Evolutionary conservation across 2,329 filamentous ascomycete genomes (phyloP).

Genomic region (Neoascochyta sp.): DNA sequence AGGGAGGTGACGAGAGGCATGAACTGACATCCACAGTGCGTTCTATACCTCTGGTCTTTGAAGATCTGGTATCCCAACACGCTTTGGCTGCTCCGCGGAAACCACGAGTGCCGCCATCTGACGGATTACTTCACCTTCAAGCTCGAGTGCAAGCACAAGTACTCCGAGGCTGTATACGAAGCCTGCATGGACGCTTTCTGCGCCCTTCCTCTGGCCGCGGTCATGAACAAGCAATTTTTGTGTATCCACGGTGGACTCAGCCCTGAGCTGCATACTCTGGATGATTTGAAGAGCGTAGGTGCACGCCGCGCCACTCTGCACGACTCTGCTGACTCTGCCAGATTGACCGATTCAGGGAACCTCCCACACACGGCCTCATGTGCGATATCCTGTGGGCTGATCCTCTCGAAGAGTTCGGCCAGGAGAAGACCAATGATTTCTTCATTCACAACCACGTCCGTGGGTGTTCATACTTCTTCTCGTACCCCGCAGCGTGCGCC

Average conservation of each 20-base stretch:
- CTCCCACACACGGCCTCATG: constrained; percentile 96
- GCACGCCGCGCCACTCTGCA: not conserved
- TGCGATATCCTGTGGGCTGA: constrained; percentile 99
- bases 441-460: constrained; percentile 98
- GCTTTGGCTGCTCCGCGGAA: constrained; percentile 93
- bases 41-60: constrained; percentile 93
- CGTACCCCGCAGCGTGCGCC: constrained; percentile 91
- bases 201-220: constrained; percentile 82
- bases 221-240: constrained; percentile 99
- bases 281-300: constrained; percentile 82
- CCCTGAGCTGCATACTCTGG: constrained; percentile 90
- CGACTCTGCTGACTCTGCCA: constrained; percentile 39
- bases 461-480: constrained; percentile 99
- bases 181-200: constrained; percentile 99
- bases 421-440: constrained; percentile 97
- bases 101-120: constrained; percentile 97
- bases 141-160: constrained; percentile 99
- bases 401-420: constrained; percentile 94
- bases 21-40: constrained; percentile 59
- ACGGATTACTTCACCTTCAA: constrained; percentile 99
- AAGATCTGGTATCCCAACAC: constrained; percentile 99
- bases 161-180: constrained; percentile 92
- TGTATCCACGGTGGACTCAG: constrained; percentile 97
- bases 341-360: constrained; percentile 97
- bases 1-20: constrained; percentile 1